Evolutionary conservation across 306 rosid genomes (phyloP).

Genomic region (Dryas octopetala): DNA sequence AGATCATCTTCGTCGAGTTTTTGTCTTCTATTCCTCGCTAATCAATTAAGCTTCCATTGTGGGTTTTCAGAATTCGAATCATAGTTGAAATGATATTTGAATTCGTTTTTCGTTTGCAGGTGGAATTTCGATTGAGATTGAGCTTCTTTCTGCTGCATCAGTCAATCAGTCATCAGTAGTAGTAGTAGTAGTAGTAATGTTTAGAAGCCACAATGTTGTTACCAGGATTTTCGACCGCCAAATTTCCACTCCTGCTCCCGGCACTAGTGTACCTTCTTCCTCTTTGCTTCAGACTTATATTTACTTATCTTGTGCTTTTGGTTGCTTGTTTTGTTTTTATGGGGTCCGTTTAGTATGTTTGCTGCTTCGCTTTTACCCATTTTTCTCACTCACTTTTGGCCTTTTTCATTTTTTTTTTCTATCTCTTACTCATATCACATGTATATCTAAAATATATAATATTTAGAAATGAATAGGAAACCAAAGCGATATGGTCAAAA

Average conservation of each 20-base stretch:
- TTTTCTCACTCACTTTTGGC: too few relatives aligned
- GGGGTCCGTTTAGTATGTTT: not conserved
- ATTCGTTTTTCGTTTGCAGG: slow-evolving; percentile 20
- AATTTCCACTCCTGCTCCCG: slow-evolving; percentile 79
- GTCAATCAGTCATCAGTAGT: slow-evolving; percentile 9
- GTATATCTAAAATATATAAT: not conserved
- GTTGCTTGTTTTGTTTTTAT: not conserved
- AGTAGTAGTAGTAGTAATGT: slow-evolving; percentile 43
- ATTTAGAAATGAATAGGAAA: slow-evolving; percentile 7
- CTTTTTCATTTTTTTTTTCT: not conserved
- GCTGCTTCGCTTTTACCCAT: too few relatives aligned
- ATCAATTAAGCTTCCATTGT: too few relatives aligned
- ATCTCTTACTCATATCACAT: not conserved
- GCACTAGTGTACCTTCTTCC: slow-evolving; percentile 61
- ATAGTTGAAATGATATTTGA: too few relatives aligned
- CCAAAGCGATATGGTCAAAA: not conserved
- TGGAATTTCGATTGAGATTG: slow-evolving; percentile 27
- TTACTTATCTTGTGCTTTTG: not conserved
- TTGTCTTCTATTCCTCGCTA: too few relatives aligned
- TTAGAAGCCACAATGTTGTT: slow-evolving; percentile 72
- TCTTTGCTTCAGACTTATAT: not conserved
- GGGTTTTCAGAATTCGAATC: too few relatives aligned
- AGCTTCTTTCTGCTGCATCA: not conserved
- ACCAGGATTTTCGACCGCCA: slow-evolving; percentile 89
- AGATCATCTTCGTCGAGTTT: too few relatives aligned